Percentiles rank a stretch among this genome's conserved stretches.
phyloP scores from a whole-genome alignment of 2,329 filamentous ascomycete species.

The Claviceps sp. region DNA sequence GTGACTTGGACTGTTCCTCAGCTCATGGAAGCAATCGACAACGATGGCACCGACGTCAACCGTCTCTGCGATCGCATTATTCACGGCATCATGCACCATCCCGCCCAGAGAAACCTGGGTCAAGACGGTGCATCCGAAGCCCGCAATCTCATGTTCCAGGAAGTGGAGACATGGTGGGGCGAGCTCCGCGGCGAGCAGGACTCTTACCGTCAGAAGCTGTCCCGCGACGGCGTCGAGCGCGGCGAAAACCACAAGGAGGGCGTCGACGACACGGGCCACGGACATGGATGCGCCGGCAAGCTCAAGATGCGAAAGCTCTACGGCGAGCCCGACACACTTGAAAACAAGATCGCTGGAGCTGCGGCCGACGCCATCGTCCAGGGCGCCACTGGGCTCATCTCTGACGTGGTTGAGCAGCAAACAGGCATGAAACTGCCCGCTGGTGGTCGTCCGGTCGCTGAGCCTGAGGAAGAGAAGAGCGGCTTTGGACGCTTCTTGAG shows the following conservation, averaged over 20 bases:
- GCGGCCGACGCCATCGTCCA: conserved; percentile 44
- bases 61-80: conserved; percentile 65
- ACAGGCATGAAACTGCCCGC: conserved; percentile 29
- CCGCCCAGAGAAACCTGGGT: conserved; percentile 59
- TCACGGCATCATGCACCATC: conserved; percentile 75
- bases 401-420: conserved; percentile 31
- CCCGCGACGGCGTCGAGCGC: conserved; percentile 60
- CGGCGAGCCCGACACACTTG: conserved; percentile 31
- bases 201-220: conserved; percentile 60
- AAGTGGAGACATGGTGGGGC: conserved; percentile 73
- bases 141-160: conserved; percentile 63
- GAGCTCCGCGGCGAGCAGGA: conserved; percentile 48
- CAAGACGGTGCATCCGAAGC: conserved; percentile 60
- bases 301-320: conserved; percentile 63
- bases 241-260: conserved; percentile 81
- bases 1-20: conserved; percentile 81
- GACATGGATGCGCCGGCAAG: conserved; percentile 70
- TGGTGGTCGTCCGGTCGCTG: conserved; percentile 9
- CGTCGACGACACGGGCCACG: conserved; percentile 70
- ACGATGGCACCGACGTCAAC: conserved; percentile 56
- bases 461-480: conserved; percentile 42
- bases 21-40: conserved; percentile 76
- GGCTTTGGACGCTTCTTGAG: conserved; percentile 58
- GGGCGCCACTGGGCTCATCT: conserved; percentile 41
- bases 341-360: conserved; percentile 42